Percentiles rank a stretch among this genome's conserved stretches.
phyloP scores from a whole-genome alignment of 2,329 filamentous ascomycete genomes.

The Neofusicoccum laricinum region DNA sequence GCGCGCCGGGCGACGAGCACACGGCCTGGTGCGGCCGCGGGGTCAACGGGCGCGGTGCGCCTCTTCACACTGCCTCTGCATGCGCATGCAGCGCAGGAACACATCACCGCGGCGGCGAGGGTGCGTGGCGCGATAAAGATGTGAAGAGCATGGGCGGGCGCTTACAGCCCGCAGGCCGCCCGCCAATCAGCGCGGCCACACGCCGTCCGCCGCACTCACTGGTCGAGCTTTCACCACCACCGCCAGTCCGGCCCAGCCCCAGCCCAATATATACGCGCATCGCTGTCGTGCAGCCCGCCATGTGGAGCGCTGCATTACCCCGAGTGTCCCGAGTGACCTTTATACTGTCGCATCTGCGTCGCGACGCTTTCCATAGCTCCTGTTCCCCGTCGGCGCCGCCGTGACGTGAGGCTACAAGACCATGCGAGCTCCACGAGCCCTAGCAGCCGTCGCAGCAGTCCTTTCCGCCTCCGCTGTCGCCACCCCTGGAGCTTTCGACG shows the following conservation, averaged over 20 bases:
- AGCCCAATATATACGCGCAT: slow-evolving; percentile 12
- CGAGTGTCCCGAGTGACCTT: background rate
- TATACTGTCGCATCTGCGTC: slow-evolving; percentile 15
- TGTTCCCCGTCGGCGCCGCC: background rate
- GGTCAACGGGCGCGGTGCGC: background rate
- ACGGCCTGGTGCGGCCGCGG: background rate
- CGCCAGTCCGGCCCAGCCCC: background rate
- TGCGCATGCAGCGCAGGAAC: slow-evolving; percentile 7
- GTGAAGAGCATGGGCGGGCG: slow-evolving; percentile 16
- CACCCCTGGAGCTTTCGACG: slow-evolving; percentile 13
- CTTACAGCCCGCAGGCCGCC: background rate
- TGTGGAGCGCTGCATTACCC: slow-evolving; percentile 11
- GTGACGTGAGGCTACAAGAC: slow-evolving; percentile 5
- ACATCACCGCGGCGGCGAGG: background rate
- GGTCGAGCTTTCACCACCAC: slow-evolving; percentile 11
- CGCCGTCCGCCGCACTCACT: background rate
- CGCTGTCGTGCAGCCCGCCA: slow-evolving; percentile 10
- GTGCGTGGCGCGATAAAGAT: slow-evolving; percentile 4
- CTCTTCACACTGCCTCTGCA: slow-evolving; percentile 8
- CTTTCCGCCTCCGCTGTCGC: background rate
- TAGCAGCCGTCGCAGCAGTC: slow-evolving; percentile 4
- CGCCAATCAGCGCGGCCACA: slow-evolving; percentile 6
- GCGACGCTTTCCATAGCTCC: background rate
- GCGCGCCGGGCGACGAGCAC: background rate
- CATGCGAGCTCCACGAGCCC: slow-evolving; percentile 10